A percentile compares a stretch with the other conserved stretches of the same genome.
Conservation (phyloP, 306 rosid genomes). For the Carpinus fangiana region DNA sequence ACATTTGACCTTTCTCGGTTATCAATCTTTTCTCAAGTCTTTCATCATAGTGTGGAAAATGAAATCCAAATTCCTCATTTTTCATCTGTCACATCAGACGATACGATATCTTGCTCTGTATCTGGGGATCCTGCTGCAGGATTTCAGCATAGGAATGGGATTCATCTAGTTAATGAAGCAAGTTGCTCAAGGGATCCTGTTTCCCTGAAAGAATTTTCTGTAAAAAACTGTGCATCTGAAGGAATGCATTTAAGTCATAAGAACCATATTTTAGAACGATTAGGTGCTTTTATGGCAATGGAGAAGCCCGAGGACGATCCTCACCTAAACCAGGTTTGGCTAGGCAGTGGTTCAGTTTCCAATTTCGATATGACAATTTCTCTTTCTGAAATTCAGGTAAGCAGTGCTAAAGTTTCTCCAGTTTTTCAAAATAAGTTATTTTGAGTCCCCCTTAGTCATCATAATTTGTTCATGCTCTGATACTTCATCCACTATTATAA, state of each 20-base stretch:
- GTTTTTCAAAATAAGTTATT: constrained; percentile 3
- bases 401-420: constrained; percentile 18
- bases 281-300: constrained; percentile 53
- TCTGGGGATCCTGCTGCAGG: constrained; percentile 43
- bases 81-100: constrained; percentile 47
- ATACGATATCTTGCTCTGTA: constrained; percentile 33
- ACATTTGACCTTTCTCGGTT: constrained; percentile 55
- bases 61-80: constrained; percentile 56
- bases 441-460: neutral
- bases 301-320: constrained; percentile 48
- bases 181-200: constrained; percentile 50
- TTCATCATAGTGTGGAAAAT: constrained; percentile 38
- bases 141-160: constrained; percentile 38
- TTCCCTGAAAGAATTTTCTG: constrained; percentile 23
- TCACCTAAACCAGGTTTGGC: constrained; percentile 46
- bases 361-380: constrained; percentile 71
- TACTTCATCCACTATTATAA: neutral
- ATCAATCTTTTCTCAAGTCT: constrained; percentile 62
- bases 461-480: neutral
- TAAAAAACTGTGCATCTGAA: constrained; percentile 26
- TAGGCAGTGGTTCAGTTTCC: constrained; percentile 62
- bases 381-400: constrained; percentile 72
- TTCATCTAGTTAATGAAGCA: constrained; percentile 46
- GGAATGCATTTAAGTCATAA: constrained; percentile 36
- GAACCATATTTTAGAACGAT: constrained; percentile 57